Base-by-base conservation (phyloP, 768 basidiomycete species). In the Kockovaella imperatae region DNA sequence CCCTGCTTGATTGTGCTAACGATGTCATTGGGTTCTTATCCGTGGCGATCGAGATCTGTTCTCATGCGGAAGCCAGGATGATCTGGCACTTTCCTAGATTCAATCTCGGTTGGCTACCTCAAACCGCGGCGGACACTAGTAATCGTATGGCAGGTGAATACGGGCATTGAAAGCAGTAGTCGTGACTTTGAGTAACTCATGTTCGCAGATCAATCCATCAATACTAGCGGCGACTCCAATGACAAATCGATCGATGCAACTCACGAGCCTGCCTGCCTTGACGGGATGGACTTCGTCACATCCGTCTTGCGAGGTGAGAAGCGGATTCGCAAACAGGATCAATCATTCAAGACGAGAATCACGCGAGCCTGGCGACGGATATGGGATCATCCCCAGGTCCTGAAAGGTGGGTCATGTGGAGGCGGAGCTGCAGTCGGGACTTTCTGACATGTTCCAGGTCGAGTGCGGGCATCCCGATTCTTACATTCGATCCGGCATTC, bases 401-500 rank as follows among this genome's bases (percentile, higher is more conserved):
- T 66, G 14, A 39, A 36, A 39, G 34, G 63, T 62, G 29, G 42
- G 58, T 45, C 17, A n/a, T n/a, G n/a, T n/a, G n/a, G n/a, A n/a
- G n/a, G n/a, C n/a, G n/a, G n/a, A n/a, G n/a, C 11, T 39, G 14
- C 3, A 13, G 25, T 23, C 15, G n/a, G 5, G 23, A 30, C 17
- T n/a, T 4, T 38, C 35, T 17, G 17, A 21, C 30, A n/a, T 34
- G 30, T n/a, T 5, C 17, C 50, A 69, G 63, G 26, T 2, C 50
- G 66, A n/a, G 48, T 69, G 17, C 39, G 30, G 38, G 18, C 66
- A 4, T 69, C 69, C 4, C 52, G 51, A 8, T 40, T 47, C 11
- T 18, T 64, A 0, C 60, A 60, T n/a, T 32, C 18, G 7, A 17
- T 56, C 20, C 54, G 54, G 32, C 67, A 66, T 28, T 69, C 67